These are phyloP conservation scores for Scleromitrula shiraiana DNA, from an alignment of 2,329 filamentous ascomycete species.

Conservation along the genomic window DNA sequence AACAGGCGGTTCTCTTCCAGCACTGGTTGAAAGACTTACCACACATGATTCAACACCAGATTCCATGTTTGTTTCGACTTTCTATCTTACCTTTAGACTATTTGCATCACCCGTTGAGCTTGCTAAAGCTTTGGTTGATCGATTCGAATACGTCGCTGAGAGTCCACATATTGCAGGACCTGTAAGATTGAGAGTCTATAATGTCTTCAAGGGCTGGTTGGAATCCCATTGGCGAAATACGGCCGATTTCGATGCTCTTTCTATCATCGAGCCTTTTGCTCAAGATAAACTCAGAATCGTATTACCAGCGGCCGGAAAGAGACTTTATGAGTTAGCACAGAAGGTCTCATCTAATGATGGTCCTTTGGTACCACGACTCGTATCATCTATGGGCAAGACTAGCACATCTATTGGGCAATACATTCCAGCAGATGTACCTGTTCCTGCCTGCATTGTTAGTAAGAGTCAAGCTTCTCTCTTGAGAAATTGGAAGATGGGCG, in stretches of 20 bases:
- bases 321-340: slow-evolving; percentile 70
- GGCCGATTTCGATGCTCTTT: slow-evolving; percentile 68
- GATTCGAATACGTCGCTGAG: slow-evolving; percentile 86
- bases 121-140: slow-evolving; percentile 74
- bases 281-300: slow-evolving; percentile 58
- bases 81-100: slow-evolving; percentile 91
- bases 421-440: slow-evolving; percentile 60
- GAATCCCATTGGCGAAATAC: slow-evolving; percentile 91
- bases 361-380: slow-evolving; percentile 70
- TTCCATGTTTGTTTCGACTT: slow-evolving; percentile 83
- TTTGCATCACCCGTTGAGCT: slow-evolving; percentile 79
- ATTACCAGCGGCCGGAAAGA: slow-evolving; percentile 69
- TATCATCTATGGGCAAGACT: slow-evolving; percentile 83
- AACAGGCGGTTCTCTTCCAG: slow-evolving; percentile 83
- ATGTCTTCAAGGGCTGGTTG: slow-evolving; percentile 94
- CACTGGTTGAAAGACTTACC: slow-evolving; percentile 88
- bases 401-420: slow-evolving; percentile 67
- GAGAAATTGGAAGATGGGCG: slow-evolving; percentile 65
- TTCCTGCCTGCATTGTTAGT: slow-evolving; percentile 62
- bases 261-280: slow-evolving; percentile 72
- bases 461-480: slow-evolving; percentile 71
- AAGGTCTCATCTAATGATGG: slow-evolving; percentile 68
- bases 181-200: slow-evolving; percentile 86
- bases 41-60: slow-evolving; percentile 90
- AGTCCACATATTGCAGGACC: slow-evolving; percentile 67